Base-by-base conservation (phyloP, 371 early-diverging fungal genomes). In the Zychaea mexicana region DNA sequence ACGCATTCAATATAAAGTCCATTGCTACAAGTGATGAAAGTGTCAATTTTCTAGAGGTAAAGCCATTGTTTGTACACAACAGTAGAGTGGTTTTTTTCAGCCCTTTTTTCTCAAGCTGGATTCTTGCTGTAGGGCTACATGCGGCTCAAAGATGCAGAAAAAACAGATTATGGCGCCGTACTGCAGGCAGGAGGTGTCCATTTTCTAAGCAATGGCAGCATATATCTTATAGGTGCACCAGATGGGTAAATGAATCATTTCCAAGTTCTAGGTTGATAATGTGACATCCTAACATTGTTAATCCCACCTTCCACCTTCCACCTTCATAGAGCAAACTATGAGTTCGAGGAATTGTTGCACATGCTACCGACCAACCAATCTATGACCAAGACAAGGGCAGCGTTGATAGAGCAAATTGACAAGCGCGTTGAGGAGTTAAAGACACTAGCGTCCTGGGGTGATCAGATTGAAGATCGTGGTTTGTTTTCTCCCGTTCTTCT, bases 131-230 rank as follows among this genome's bases (percentile, higher is more conserved):
- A 87, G 87, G 87, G 84, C 3, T 77, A 68, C 58, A 77, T 85
- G 71, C 73, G 83, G 38, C 17, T 87, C 19, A 79, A 73, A 52
- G 84, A 87, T 58, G 77, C 77, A 1, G 82, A 84, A 36, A 79
- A 78, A 28, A 76, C 78, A 26, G 82, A 85, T 69, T 75, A 69
- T 55, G 87, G 87, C 0, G 79, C 83, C 7, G 65, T 85, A 27
- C 66, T 87, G 65, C 68, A 70, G 52, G 81, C 85, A 28, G 85
- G 80, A 39, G 87, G 87, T 21, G 71, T 85, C 24, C 87, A 87
- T 60, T 85, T 81, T 60, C 71, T 84, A 24, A 70, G 66, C 19
- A 82, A 84, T 53, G 87, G 87, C n/a, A 72, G 85, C 1, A 62
- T 87, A 22, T 87, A 81, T 52, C 66, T 87, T 63, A 75, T 83